phyloP scores from a whole-genome alignment of 2,329 filamentous ascomycete species.

The Penicillium sp. region DNA sequence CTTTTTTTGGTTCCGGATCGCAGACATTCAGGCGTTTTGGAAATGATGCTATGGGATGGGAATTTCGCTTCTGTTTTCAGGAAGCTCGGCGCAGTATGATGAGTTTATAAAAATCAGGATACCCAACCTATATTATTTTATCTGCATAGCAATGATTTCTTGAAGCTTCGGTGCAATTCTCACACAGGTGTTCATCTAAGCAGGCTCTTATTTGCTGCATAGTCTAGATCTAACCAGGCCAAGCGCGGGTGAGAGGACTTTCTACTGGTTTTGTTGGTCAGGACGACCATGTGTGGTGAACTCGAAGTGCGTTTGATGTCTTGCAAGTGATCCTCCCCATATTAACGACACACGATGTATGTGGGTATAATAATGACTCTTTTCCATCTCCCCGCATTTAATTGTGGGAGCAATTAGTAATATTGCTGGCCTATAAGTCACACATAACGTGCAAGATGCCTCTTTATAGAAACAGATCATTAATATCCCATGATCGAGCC shows the following conservation, averaged over 20 bases:
- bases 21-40: neutral
- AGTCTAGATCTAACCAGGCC: neutral
- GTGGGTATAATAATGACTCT: too few species aligned
- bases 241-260: neutral
- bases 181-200: neutral
- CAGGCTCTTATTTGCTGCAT: neutral
- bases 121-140: constrained; percentile 5
- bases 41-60: neutral
- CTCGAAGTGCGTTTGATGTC: neutral
- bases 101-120: constrained; percentile 15
- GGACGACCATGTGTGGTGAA: neutral
- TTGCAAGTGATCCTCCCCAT: neutral
- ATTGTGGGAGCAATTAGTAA: too few species aligned
- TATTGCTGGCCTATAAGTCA: too few species aligned
- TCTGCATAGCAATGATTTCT: neutral
- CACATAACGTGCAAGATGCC: too few species aligned
- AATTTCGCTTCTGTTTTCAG: neutral
- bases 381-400: too few species aligned
- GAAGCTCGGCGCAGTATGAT: constrained; percentile 2
- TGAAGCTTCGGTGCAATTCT: neutral
- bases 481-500: too few species aligned
- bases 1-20: neutral
- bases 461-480: too few species aligned
- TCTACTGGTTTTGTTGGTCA: too few species aligned
- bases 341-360: too few species aligned